Evolutionary conservation across 1,139 yeast species (phyloP).

Genomic region (Blastobotrys arbuscula): DNA sequence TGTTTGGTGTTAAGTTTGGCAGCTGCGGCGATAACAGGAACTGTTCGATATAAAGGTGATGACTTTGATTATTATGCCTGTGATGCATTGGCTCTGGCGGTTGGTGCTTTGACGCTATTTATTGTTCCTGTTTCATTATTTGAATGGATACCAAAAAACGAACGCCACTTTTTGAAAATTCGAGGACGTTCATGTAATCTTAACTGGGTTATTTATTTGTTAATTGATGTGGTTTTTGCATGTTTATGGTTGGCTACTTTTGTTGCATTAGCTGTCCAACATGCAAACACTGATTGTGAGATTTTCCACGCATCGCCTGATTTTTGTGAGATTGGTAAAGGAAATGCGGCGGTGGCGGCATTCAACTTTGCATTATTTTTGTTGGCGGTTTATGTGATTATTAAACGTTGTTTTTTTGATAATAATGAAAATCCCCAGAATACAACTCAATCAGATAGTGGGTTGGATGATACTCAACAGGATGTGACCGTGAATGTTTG

Average conservation of each 20-base stretch:
- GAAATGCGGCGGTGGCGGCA: neutral
- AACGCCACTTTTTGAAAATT: neutral
- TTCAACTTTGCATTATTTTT: neutral
- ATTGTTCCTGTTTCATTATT: neutral
- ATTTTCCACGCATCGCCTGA: neutral
- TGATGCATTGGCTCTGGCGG: conserved; percentile 1
- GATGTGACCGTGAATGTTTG: too few species aligned
- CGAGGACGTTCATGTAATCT: neutral
- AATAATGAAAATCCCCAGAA: neutral
- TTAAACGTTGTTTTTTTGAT: neutral
- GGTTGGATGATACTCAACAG: too few species aligned
- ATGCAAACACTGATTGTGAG: conserved; percentile 1
- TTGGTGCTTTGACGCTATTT: neutral
- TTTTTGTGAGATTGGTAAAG: conserved; percentile 1
- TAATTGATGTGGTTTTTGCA: neutral
- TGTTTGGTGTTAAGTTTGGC: neutral
- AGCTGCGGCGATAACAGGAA: neutral
- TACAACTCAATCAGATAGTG: too few species aligned
- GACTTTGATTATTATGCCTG: neutral
- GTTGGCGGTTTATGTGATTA: neutral
- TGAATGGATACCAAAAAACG: neutral
- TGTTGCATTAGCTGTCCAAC: neutral
- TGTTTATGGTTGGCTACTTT: conserved; percentile 1
- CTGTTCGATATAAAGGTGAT: neutral
- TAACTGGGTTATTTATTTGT: neutral